Percentiles rank a stretch among this genome's conserved stretches.
Conservation (phyloP, 192 early-diverging fungal species). For the Coemansia sp. region DNA sequence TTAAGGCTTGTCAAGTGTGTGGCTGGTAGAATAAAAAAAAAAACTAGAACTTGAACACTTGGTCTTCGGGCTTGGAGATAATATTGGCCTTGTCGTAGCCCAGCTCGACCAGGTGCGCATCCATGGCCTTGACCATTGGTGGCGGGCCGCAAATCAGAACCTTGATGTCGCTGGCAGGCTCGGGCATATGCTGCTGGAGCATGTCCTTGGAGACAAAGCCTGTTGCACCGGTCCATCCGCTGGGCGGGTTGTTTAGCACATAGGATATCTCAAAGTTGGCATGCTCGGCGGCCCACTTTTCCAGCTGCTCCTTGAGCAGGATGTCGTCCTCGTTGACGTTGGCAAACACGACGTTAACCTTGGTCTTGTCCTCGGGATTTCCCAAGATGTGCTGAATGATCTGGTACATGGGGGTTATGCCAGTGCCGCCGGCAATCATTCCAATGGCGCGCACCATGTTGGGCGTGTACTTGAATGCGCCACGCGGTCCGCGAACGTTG, state of each 20-base stretch:
- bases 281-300: conserved; percentile 69
- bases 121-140: conserved; percentile 89
- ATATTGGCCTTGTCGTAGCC: conserved; percentile 79
- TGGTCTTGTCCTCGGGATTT: conserved; percentile 88
- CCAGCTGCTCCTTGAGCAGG: conserved; percentile 81
- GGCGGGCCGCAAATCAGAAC: conserved; percentile 90
- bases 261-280: conserved; percentile 82
- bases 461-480: conserved; percentile 82
- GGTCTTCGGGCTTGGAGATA: conserved; percentile 83
- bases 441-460: conserved; percentile 80
- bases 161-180: conserved; percentile 80
- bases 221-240: conserved; percentile 78
- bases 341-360: conserved; percentile 87
- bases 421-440: conserved; percentile 96
- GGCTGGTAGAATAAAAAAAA: neutral
- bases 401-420: conserved; percentile 97
- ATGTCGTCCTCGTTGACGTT: conserved; percentile 93
- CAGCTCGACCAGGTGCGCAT: conserved; percentile 66
- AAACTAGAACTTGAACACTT: conserved; percentile 87
- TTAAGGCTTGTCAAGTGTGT: neutral
- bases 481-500: conserved; percentile 86
- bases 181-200: conserved; percentile 72
- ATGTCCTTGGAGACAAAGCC: conserved; percentile 90
- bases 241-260: conserved; percentile 81
- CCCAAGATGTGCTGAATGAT: conserved; percentile 85